These are phyloP conservation scores for Botrytis fabae DNA, from an alignment of 2,329 filamentous ascomycete species.

Conservation along the genomic window DNA sequence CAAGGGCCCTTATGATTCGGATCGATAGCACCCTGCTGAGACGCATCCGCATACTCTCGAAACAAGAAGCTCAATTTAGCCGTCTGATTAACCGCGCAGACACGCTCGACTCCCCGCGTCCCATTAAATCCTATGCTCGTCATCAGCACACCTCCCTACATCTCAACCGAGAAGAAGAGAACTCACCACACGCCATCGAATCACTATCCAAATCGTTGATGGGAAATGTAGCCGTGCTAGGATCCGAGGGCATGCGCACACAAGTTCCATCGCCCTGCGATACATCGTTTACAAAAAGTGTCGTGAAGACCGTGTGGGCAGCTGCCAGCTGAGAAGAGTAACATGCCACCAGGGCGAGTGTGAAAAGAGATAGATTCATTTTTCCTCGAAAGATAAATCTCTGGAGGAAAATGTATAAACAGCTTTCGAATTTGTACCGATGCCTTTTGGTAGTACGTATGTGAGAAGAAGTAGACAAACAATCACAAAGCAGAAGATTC, in stretches of 20 bases:
- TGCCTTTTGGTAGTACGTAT: background rate
- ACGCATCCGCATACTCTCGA: constrained; percentile 59
- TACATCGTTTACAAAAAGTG: constrained; percentile 59
- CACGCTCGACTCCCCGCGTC: constrained; percentile 49
- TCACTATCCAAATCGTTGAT: constrained; percentile 56
- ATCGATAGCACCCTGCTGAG: constrained; percentile 58
- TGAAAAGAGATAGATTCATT: constrained; percentile 22
- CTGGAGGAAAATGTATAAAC: background rate
- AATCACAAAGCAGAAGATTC: background rate
- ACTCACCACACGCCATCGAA: constrained; percentile 70
- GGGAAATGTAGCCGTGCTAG: constrained; percentile 55
- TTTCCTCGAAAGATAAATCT: constrained; percentile 9
- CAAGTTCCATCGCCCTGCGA: constrained; percentile 71
- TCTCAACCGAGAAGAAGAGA: constrained; percentile 16
- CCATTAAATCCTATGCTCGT: constrained; percentile 47
- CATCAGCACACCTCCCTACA: constrained; percentile 5
- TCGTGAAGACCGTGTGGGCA: constrained; percentile 65
- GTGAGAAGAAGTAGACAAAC: background rate
- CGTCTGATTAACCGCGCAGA: constrained; percentile 43
- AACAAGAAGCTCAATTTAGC: constrained; percentile 56
- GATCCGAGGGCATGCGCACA: constrained; percentile 63
- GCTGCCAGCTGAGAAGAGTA: constrained; percentile 36
- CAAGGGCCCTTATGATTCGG: constrained; percentile 66
- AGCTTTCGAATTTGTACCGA: too few relatives aligned
- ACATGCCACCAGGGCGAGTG: constrained; percentile 28